Evolutionary conservation across 768 basidiomycete genomes (phyloP).

Genomic region (Mycena metata): DNA sequence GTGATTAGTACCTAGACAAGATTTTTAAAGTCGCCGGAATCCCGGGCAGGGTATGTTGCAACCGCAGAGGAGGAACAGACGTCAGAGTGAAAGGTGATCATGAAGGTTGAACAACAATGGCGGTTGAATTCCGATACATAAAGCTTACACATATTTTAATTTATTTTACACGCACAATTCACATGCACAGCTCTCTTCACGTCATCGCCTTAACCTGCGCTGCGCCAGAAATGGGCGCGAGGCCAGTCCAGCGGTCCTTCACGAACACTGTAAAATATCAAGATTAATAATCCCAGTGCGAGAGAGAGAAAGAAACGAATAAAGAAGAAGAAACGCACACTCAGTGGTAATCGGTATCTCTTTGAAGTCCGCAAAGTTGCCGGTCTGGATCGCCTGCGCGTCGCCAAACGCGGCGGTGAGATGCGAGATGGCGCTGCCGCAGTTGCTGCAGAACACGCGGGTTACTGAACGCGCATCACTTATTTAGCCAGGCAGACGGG

Average conservation of each 20-base stretch:
- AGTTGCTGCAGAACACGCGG: slow-evolving; percentile 54
- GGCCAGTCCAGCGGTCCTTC: slow-evolving; percentile 51
- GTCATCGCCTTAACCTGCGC: slow-evolving; percentile 45
- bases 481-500: neutral
- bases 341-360: slow-evolving; percentile 48
- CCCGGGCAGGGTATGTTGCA: no score
- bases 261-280: slow-evolving; percentile 46
- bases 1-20: no score
- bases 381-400: slow-evolving; percentile 53
- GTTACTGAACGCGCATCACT: slow-evolving; percentile 41
- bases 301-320: slow-evolving; percentile 2
- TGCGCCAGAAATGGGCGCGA: slow-evolving; percentile 42
- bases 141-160: no score
- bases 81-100: no score
- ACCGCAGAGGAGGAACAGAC: no score
- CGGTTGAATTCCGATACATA: no score
- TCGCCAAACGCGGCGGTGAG: slow-evolving; percentile 51
- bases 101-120: no score
- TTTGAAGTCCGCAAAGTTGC: slow-evolving; percentile 51
- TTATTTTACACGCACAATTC: no score
- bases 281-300: neutral
- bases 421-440: slow-evolving; percentile 55
- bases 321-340: slow-evolving; percentile 40
- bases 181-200: no score
- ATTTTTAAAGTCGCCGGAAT: no score